Conservation (phyloP, 1,284 basidiomycete species). For the Rhodofomes roseus region DNA sequence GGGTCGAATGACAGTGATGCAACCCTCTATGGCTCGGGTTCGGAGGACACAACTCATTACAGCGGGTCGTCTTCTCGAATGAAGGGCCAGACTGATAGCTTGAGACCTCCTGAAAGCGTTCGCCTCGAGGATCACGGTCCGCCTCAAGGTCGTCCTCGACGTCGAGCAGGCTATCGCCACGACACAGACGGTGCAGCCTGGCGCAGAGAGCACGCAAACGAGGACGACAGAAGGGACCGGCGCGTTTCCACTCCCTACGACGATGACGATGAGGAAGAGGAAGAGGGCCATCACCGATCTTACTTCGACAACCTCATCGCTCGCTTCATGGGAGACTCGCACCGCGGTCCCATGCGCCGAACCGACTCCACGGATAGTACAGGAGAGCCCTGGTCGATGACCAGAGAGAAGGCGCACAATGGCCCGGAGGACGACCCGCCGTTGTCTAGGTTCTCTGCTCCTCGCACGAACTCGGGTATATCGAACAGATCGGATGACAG, state of each 20-base stretch:
- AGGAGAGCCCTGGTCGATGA: conserved; percentile 36
- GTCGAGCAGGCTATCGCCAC: conserved; percentile 2
- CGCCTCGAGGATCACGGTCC: background rate
- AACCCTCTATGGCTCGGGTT: conserved; percentile 7
- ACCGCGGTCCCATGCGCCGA: background rate
- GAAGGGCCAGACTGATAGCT: background rate
- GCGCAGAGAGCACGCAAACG: background rate
- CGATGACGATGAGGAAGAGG: conserved; percentile 5
- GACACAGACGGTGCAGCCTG: background rate
- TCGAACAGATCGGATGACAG: conserved; percentile 9
- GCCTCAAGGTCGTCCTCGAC: background rate
- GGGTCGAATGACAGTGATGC: conserved; percentile 8
- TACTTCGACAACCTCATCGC: background rate
- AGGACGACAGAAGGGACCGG: too few species aligned
- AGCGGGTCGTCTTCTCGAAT: background rate
- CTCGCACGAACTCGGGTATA: background rate
- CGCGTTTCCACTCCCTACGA: background rate
- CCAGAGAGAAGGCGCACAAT: conserved; percentile 19
- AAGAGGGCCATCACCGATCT: background rate
- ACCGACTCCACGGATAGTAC: conserved; percentile 18
- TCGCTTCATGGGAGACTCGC: background rate
- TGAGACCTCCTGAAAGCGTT: background rate
- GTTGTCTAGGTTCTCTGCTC: background rate
- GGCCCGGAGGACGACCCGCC: conserved; percentile 4
- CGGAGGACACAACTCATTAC: conserved; percentile 1